These are phyloP conservation scores for Novymonas esmeraldas DNA, from an alignment of 208 protist species.

Conservation along the genomic window DNA sequence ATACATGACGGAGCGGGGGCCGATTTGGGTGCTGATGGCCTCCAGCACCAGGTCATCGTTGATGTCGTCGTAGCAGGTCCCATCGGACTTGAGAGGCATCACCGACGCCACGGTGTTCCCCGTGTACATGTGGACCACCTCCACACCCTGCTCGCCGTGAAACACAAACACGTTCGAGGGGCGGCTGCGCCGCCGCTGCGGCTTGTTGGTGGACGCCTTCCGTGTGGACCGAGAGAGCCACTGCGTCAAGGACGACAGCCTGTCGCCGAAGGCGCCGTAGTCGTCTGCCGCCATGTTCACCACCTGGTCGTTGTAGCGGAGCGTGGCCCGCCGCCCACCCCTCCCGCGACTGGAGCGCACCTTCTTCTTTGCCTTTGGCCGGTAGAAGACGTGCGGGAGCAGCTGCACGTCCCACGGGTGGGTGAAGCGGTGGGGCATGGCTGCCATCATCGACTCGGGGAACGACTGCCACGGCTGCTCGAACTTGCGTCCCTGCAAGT, in stretches of 20 bases:
- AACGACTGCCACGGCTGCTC: slow-evolving; percentile 83
- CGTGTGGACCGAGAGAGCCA: neutral
- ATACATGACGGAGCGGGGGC: slow-evolving; percentile 41
- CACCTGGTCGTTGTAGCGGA: slow-evolving; percentile 66
- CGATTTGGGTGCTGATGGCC: slow-evolving; percentile 64
- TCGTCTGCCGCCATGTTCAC: slow-evolving; percentile 74
- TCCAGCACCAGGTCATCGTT: slow-evolving; percentile 89
- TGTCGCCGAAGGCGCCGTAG: slow-evolving; percentile 70
- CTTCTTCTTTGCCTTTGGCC: slow-evolving; percentile 41
- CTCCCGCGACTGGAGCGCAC: slow-evolving; percentile 23
- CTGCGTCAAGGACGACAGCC: slow-evolving; percentile 23
- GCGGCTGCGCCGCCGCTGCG: slow-evolving; percentile 7
- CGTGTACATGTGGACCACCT: slow-evolving; percentile 91
- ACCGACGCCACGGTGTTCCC: slow-evolving; percentile 73
- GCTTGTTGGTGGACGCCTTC: slow-evolving; percentile 8
- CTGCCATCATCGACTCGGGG: slow-evolving; percentile 73
- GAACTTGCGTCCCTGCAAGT: slow-evolving; percentile 19
- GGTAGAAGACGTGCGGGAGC: slow-evolving; percentile 71
- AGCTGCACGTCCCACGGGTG: slow-evolving; percentile 86
- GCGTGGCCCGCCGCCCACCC: slow-evolving; percentile 34
- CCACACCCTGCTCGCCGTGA: slow-evolving; percentile 74
- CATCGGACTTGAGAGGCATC: slow-evolving; percentile 56
- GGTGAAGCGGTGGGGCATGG: slow-evolving; percentile 82
- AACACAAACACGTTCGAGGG: slow-evolving; percentile 84
- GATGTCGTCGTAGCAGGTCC: slow-evolving; percentile 85